Evolutionary conservation across 2,329 filamentous ascomycete genomes (phyloP), one percentile per base, ranked within the genome.

Genomic region (Exophiala alcalophila): DNA sequence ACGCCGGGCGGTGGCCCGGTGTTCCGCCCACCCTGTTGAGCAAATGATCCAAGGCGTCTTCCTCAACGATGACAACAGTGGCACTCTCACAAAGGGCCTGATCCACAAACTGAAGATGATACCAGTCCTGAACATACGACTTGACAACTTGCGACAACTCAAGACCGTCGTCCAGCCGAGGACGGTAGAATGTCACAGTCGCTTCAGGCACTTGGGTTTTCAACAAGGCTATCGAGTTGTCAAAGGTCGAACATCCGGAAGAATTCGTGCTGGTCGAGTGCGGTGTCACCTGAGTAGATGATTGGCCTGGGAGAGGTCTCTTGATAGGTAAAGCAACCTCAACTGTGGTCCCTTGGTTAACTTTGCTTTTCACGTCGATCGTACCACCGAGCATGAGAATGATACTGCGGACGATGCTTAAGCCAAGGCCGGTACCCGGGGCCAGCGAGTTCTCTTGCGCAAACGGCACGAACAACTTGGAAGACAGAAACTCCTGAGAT

Each of bases 391-490:
- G 64, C 26, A 73, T 72, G 11, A 70, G 67, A 2, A 81, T 70
- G 2, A 85, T 74, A 53, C 66, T 52, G 14, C 72, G 69, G 1
- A 84, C 80, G 5, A 85, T 74, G 34, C 73, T 78, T 12, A 86
- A 63, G 0, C 83, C 82, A 0, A 86, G 65, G 0, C 83, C 82
- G 0, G 77, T 77, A 0, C 83, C 82, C 0, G 76, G 71, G 0
- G 72, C 66, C 0, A 84, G 59, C 0, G 65, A 57, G 24, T 81
- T 70, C 53, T 84, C 82, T 49, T 85, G 81, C 0, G 70, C 62
- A 47, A 85, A 85, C 0, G 81, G 77, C 0, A 70, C 72, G 54
- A 80, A 85, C 0, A 84, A 59, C 5, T 71, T 69, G 11, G 76
- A 70, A 18, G 69, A 65, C 1, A 84, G 63, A 50, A 77, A 86